Evolutionary conservation across 1,284 basidiomycete genomes (phyloP), one percentile per base, ranked within the genome.

Genomic region (Cryptococcus jaspeensis): DNA sequence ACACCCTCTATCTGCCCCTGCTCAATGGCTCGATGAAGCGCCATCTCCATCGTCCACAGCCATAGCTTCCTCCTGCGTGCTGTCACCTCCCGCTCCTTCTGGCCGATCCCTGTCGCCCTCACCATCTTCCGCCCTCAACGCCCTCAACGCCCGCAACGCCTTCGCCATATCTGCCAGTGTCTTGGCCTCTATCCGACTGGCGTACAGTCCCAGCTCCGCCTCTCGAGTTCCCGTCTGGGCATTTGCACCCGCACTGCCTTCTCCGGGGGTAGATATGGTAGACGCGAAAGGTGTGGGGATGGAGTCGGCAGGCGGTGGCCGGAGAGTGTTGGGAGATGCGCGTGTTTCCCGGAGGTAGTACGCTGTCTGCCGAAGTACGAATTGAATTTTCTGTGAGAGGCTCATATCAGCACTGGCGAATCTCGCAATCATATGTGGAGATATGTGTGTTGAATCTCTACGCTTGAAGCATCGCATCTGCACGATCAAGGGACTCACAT

Each of bases 321-420:
- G 54, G 20, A 76, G 63, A 1, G 67, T 69, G 11, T 55, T 36
- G 2, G 70, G 67, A 3, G 70, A 63, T 0, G 70, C 63, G 47
- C 62, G 58, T 35, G 69, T 72, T 54, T 68, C 66, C 35, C 64
- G 70, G 16, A 76, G 65, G 64, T 70, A 74, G 56, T 69, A 71
- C 35, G 73, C 69, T 5, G 72, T 67, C 49, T 76, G 72, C 22
- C 74, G 69, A 32, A 76, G 70, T 39, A 73, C 62, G 60, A 69
- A 70, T 66, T 76, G 74, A 56, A 76, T 76, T 63, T 73, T 72
- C 74, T 76, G 55, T n/a, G 35, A 6, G 36, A 43, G 40, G n/a
- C n/a, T 11, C 20, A 32, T 43, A 9, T 51, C 8, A 52, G 51
- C 22, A 32, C 46, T 48, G 9, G 28, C 9, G 28, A 9, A 5